These are phyloP conservation scores for Xylaria sp. DNA, from an alignment of 2,329 filamentous ascomycete species.

Conservation along the genomic window DNA sequence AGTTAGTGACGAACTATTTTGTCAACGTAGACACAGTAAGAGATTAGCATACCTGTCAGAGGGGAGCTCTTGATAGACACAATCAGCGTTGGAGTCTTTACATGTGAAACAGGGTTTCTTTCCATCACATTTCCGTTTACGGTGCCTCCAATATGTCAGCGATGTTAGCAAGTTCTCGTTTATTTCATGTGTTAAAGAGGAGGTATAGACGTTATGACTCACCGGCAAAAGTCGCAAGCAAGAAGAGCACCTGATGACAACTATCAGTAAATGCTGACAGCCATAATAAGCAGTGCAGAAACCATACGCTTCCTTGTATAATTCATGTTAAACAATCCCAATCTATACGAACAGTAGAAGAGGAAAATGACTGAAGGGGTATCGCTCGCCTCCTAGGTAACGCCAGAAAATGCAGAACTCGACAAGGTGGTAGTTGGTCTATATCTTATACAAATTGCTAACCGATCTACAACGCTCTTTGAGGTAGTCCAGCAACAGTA, in stretches of 20 bases:
- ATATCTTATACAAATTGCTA: slow-evolving; percentile 14
- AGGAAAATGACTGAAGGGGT: slow-evolving; percentile 3
- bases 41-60: slow-evolving; percentile 46
- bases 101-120: slow-evolving; percentile 55
- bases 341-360: slow-evolving; percentile 3
- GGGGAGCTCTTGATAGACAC: slow-evolving; percentile 55
- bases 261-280: slow-evolving; percentile 38
- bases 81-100: slow-evolving; percentile 54
- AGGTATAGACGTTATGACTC: slow-evolving; percentile 22
- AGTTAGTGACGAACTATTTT: slow-evolving; percentile 17
- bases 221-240: slow-evolving; percentile 56
- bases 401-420: background rate
- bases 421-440: slow-evolving; percentile 3
- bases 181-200: slow-evolving; percentile 2
- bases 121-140: slow-evolving; percentile 55
- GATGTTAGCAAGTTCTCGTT: slow-evolving; percentile 32
- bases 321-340: slow-evolving; percentile 45
- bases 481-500: background rate
- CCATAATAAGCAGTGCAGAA: slow-evolving; percentile 20
- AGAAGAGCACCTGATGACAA: slow-evolving; percentile 51
- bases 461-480: slow-evolving; percentile 5
- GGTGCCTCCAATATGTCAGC: slow-evolving; percentile 45
- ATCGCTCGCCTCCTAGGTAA: background rate
- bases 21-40: background rate
- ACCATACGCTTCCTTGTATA: slow-evolving; percentile 53